A percentile compares a stretch with the other conserved stretches of the same genome.
These are phyloP conservation scores for Penicillium sp. DNA, from an alignment of 2,329 filamentous ascomycete species.

Conservation along the genomic window DNA sequence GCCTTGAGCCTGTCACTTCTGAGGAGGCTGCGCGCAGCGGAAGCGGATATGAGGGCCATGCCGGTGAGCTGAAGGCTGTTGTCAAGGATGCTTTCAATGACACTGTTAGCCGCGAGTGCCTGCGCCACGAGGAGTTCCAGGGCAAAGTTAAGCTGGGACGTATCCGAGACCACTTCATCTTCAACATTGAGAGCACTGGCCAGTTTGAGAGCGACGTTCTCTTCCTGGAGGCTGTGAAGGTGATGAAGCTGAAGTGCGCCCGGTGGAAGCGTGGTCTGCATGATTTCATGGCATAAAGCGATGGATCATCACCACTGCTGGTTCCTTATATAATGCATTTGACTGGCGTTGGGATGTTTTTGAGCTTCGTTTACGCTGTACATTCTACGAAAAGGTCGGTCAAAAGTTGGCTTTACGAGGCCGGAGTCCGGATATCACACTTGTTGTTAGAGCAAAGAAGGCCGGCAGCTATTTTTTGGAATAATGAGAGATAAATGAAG, in stretches of 20 bases:
- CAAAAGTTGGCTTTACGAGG: constrained; percentile 29
- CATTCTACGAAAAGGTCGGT: constrained; percentile 34
- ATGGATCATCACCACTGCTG: constrained; percentile 9
- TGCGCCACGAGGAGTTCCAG: constrained; percentile 89
- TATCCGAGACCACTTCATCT: constrained; percentile 94
- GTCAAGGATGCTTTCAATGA: constrained; percentile 87
- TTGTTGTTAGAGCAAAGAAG: constrained; percentile 29
- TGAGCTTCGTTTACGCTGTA: constrained; percentile 30
- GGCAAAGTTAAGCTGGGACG: constrained; percentile 92
- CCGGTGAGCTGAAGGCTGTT: constrained; percentile 80
- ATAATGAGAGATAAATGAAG: constrained; percentile 13
- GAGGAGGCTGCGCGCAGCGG: constrained; percentile 59
- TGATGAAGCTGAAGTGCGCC: constrained; percentile 76
- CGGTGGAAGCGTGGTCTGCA: constrained; percentile 44
- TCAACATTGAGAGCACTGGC: constrained; percentile 87
- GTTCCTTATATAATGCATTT: constrained; percentile 34
- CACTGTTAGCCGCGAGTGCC: constrained; percentile 86
- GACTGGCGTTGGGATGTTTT: constrained; percentile 36
- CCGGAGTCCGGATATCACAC: constrained; percentile 32
- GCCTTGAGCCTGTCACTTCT: constrained; percentile 65
- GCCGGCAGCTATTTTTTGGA: constrained; percentile 21
- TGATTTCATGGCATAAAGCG: constrained; percentile 39
- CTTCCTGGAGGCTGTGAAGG: constrained; percentile 82
- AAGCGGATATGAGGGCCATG: constrained; percentile 66
- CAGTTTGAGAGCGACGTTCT: constrained; percentile 92